Evolutionary conservation across 192 early-diverging fungal species (phyloP).

Genomic region (Entomortierella chlamydospora): DNA sequence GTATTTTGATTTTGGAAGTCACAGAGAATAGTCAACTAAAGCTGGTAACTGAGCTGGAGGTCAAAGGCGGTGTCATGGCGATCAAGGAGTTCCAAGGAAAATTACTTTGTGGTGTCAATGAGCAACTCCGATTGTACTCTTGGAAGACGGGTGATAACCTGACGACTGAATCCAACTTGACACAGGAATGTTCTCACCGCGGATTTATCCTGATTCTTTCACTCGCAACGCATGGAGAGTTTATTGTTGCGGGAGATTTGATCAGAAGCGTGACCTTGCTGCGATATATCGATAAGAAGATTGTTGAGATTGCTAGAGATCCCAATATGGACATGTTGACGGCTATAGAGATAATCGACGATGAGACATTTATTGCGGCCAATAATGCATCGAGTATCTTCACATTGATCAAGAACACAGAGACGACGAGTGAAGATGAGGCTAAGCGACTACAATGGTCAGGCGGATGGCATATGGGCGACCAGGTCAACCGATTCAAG

Average conservation of each 20-base stretch:
- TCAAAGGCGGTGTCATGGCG: slow-evolving; percentile 74
- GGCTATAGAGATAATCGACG: slow-evolving; percentile 67
- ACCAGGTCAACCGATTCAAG: slow-evolving; percentile 82
- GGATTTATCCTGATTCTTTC: slow-evolving; percentile 64
- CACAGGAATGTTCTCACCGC: slow-evolving; percentile 43
- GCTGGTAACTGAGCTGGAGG: slow-evolving; percentile 60
- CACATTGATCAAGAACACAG: slow-evolving; percentile 63
- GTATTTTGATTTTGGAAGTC: slow-evolving; percentile 77
- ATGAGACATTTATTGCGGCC: slow-evolving; percentile 69
- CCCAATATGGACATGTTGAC: slow-evolving; percentile 72
- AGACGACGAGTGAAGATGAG: slow-evolving; percentile 64
- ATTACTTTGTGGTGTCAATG: slow-evolving; percentile 77
- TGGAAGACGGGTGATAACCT: slow-evolving; percentile 28
- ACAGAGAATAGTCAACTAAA: slow-evolving; percentile 57
- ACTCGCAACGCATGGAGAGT: slow-evolving; percentile 72
- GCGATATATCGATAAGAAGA: slow-evolving; percentile 53
- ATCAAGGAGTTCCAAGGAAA: slow-evolving; percentile 70
- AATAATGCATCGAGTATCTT: slow-evolving; percentile 73
- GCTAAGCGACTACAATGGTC: slow-evolving; percentile 63
- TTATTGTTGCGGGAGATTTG: slow-evolving; percentile 85
- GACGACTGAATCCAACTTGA: slow-evolving; percentile 11
- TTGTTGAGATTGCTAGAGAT: slow-evolving; percentile 74
- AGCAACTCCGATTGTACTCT: slow-evolving; percentile 46
- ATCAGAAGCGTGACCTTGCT: slow-evolving; percentile 82
- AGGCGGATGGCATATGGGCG: slow-evolving; percentile 84